Conservation (phyloP, 2,329 filamentous ascomycete genomes). For the Claviceps paspali region DNA sequence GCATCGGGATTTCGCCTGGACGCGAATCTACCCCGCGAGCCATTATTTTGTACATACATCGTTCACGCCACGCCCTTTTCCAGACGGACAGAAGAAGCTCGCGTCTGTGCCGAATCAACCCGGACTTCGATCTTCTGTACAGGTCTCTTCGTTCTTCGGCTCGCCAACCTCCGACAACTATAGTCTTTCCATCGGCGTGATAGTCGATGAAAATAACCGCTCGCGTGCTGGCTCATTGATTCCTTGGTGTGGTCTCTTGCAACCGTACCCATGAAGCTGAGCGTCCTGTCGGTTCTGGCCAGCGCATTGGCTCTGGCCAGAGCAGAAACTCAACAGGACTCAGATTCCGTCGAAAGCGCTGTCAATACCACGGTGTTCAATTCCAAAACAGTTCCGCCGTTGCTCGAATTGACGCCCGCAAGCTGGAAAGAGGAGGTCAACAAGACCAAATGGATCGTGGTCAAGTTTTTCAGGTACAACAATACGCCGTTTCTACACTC, state of each 20-base stretch:
- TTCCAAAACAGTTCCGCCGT: constrained; percentile 47
- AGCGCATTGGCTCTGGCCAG: constrained; percentile 20
- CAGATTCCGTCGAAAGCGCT: constrained; percentile 17
- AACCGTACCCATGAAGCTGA: constrained; percentile 17
- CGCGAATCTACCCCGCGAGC: constrained; percentile 1
- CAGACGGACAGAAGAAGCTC: no score
- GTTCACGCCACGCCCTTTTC: not conserved
- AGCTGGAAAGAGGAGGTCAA: constrained; percentile 43
- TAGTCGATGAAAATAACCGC: not conserved
- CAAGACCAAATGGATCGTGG: constrained; percentile 34
- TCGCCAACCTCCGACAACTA: not conserved
- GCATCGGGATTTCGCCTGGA: constrained; percentile 3
- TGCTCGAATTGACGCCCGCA: constrained; percentile 42
- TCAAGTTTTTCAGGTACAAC: constrained; percentile 53
- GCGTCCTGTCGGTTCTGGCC: constrained; percentile 30
- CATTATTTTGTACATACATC: constrained; percentile 1
- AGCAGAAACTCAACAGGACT: constrained; percentile 19
- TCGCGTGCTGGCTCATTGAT: not conserved
- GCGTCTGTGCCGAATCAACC: no score
- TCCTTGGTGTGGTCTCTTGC: not conserved
- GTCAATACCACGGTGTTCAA: constrained; percentile 45
- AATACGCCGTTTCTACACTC: not conserved
- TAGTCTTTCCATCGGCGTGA: not conserved
- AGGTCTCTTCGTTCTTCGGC: not conserved
- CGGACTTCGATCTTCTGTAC: not conserved